A percentile compares a stretch with the other conserved stretches of the same genome.
Evolutionary conservation across 495 filamentous ascomycete genomes (phyloP).

Genomic region (Lineolata rhizophorae): DNA sequence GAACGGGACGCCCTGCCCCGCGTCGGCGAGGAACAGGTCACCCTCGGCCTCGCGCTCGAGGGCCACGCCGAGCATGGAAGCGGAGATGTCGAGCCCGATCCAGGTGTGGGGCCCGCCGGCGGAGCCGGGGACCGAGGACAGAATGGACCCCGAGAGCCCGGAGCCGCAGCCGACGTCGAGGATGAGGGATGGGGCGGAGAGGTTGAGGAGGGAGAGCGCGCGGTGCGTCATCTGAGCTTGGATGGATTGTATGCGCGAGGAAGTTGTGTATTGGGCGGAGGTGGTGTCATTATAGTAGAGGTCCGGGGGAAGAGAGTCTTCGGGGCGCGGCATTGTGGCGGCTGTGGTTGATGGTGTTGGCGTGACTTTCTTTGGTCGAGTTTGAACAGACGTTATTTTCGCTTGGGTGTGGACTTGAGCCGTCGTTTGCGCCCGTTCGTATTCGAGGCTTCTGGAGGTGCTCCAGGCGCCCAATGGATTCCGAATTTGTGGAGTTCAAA

Average conservation of each 20-base stretch:
- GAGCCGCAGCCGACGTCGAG: constrained; percentile 92
- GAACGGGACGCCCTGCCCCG: constrained; percentile 89
- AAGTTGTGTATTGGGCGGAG: constrained; percentile 93
- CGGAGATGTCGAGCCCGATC: constrained; percentile 89
- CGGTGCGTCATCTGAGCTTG: constrained; percentile 87
- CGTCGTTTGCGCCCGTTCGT: too few relatives aligned
- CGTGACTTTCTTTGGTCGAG: constrained; percentile 2
- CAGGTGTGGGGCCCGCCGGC: constrained; percentile 76
- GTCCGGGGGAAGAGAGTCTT: constrained; percentile 88
- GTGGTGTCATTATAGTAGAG: constrained; percentile 92
- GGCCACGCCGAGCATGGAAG: constrained; percentile 80
- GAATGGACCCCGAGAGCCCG: constrained; percentile 82
- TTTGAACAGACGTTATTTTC: constrained; percentile 1
- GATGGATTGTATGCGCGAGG: constrained; percentile 82
- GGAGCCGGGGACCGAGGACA: constrained; percentile 38
- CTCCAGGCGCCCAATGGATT: too few relatives aligned
- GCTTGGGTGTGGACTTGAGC: too few relatives aligned
- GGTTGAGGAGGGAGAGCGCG: constrained; percentile 71
- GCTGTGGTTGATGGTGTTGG: constrained; percentile 7
- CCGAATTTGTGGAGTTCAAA: too few relatives aligned
- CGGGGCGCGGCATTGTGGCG: constrained; percentile 73
- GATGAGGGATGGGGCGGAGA: constrained; percentile 61
- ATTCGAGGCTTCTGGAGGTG: too few relatives aligned
- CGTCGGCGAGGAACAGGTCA: constrained; percentile 77
- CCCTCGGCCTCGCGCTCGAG: constrained; percentile 47